Conservation (phyloP, 2,329 filamentous ascomycete species). For the Fusarium cyanostomum region DNA sequence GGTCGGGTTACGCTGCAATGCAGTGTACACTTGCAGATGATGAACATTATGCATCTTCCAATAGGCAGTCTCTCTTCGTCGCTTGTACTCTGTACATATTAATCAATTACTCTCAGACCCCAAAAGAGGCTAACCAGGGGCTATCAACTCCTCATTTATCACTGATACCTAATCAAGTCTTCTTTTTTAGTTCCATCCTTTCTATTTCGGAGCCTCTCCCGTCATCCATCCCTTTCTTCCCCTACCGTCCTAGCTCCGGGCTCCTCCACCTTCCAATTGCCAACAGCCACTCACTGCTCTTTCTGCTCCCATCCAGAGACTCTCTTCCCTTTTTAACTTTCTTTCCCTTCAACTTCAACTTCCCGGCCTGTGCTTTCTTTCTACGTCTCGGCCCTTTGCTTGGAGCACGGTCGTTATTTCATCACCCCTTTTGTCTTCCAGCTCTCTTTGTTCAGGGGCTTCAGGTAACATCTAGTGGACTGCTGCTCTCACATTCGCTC, state of each 20-base stretch:
- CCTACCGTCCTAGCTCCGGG: not conserved
- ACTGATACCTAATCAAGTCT: conserved; percentile 3
- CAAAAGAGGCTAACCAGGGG: conserved; percentile 4
- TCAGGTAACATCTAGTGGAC: not conserved
- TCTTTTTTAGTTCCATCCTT: conserved; percentile 26
- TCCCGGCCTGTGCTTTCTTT: not conserved
- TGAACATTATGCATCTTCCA: no score
- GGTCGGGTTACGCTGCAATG: not conserved
- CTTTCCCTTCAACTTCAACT: not conserved
- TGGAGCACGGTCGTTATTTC: not conserved
- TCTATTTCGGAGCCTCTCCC: conserved; percentile 23
- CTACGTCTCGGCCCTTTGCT: not conserved
- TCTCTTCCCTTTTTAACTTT: not conserved
- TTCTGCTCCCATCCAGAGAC: conserved; percentile 6
- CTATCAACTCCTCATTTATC: not conserved
- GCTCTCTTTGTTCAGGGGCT: not conserved
- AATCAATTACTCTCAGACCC: not conserved
- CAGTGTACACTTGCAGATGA: not conserved
- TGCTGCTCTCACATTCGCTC: not conserved
- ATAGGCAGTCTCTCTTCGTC: no score
- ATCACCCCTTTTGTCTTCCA: not conserved
- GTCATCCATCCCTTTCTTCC: conserved; percentile 9
- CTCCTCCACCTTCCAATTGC: conserved; percentile 10
- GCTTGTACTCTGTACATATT: not conserved
- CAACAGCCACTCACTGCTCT: conserved; percentile 29